Conservation (phyloP, 164 flowering plant species). For the Macadamia tetraphylla region DNA sequence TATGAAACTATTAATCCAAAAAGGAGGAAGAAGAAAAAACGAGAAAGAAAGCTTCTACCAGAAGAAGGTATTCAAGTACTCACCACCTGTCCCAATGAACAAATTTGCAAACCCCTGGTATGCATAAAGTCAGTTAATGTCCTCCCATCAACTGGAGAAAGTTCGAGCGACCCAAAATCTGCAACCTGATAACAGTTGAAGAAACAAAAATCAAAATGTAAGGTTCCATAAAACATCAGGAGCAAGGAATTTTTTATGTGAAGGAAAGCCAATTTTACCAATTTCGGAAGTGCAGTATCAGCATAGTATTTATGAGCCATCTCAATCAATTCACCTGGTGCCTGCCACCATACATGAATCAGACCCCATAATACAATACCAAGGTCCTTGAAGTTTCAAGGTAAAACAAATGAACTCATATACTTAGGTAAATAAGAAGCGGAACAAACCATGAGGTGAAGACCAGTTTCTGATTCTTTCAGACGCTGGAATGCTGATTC, state of each 20-base stretch:
- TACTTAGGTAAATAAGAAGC: background rate
- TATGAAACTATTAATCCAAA: no score
- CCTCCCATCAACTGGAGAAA: constrained; percentile 97
- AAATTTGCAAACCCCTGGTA: constrained; percentile 84
- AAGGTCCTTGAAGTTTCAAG: background rate
- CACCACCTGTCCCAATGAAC: constrained; percentile 90
- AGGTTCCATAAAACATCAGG: background rate
- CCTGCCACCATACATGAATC: constrained; percentile 36
- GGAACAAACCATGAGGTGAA: constrained; percentile 71
- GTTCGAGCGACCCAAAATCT: constrained; percentile 96
- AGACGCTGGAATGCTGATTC: constrained; percentile 71
- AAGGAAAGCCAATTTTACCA: constrained; percentile 39
- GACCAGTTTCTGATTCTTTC: constrained; percentile 88
- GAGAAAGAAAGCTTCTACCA: background rate
- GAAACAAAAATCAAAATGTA: constrained; percentile 12
- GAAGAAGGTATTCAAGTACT: constrained; percentile 12
- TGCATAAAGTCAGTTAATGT: constrained; percentile 98
- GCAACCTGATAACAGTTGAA: constrained; percentile 54
- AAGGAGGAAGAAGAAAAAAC: no score
- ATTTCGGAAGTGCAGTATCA: constrained; percentile 85
- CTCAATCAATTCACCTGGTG: constrained; percentile 79
- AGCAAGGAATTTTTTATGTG: background rate
- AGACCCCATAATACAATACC: constrained; percentile 7
- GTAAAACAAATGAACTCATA: background rate
- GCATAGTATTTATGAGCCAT: constrained; percentile 86